phyloP scores from a whole-genome alignment of 1,284 basidiomycete genomes.

The Schizophyllum commune region DNA sequence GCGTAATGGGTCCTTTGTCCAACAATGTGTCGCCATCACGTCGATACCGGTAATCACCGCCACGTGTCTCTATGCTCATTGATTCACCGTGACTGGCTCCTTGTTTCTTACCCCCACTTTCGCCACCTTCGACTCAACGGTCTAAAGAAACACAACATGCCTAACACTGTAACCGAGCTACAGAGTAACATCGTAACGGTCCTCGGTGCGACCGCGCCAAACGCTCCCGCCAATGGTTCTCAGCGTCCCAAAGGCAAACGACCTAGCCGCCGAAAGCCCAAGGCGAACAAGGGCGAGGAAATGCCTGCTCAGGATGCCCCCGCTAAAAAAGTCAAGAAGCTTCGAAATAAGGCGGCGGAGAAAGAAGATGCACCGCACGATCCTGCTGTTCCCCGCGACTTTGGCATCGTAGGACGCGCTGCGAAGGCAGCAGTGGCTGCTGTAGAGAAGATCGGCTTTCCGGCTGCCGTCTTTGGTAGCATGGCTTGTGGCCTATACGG shows the following conservation, averaged over 20 bases:
- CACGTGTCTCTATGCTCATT: too few species aligned
- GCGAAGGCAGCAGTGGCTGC: background rate
- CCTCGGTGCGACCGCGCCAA: background rate
- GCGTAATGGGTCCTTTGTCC: too few species aligned
- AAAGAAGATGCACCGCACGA: background rate
- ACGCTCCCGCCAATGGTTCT: background rate
- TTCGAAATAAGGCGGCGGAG: background rate
- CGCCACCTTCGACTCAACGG: too few species aligned
- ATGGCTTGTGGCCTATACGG: conserved; percentile 29
- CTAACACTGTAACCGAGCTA: too few species aligned
- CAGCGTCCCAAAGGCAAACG: background rate
- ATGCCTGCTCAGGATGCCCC: too few species aligned
- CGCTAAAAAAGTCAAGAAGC: background rate
- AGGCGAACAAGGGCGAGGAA: background rate
- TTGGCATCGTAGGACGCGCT: background rate
- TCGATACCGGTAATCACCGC: too few species aligned
- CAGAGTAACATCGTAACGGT: too few species aligned
- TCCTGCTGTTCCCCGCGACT: background rate
- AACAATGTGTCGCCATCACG: too few species aligned
- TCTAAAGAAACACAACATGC: too few species aligned
- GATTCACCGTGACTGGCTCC: too few species aligned
- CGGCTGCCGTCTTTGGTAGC: conserved; percentile 27
- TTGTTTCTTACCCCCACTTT: too few species aligned
- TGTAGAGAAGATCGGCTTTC: conserved; percentile 12
- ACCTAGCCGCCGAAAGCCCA: background rate